Percentiles rank a stretch among this genome's conserved stretches.
Conservation (phyloP, 2,329 filamentous ascomycete genomes). For the Fusarium scirpi region DNA sequence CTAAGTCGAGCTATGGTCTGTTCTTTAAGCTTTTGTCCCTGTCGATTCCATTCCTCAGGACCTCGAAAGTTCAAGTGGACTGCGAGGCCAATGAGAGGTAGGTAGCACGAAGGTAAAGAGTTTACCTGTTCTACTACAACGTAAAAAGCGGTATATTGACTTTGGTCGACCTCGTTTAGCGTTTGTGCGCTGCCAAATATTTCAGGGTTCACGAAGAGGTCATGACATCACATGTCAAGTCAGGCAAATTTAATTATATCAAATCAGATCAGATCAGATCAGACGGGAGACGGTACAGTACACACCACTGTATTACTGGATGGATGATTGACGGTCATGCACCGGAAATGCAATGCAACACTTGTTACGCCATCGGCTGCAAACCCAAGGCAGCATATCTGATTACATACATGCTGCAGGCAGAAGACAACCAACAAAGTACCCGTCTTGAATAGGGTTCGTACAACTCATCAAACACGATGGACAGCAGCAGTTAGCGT, state of each 20-base stretch:
- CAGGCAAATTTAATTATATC: neutral
- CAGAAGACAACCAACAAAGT: neutral
- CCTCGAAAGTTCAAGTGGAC: conserved; percentile 1
- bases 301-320: conserved; percentile 7
- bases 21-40: conserved; percentile 19
- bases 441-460: conserved; percentile 23
- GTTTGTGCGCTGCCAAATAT: neutral
- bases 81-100: conserved; percentile 2
- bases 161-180: neutral
- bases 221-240: conserved; percentile 16
- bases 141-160: neutral
- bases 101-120: neutral
- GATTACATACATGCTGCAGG: neutral
- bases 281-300: neutral
- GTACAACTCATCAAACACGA: conserved; percentile 8
- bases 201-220: conserved; percentile 8
- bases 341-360: conserved; percentile 37
- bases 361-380: conserved; percentile 14
- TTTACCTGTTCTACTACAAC: neutral
- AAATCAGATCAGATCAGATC: conserved; percentile 15
- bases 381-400: neutral
- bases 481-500: conserved; percentile 1
- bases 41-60: conserved; percentile 35
- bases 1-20: conserved; percentile 21
- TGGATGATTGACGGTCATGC: conserved; percentile 12